Conservation (phyloP, 2,329 filamentous ascomycete genomes). For the Aschersonia sp. region DNA sequence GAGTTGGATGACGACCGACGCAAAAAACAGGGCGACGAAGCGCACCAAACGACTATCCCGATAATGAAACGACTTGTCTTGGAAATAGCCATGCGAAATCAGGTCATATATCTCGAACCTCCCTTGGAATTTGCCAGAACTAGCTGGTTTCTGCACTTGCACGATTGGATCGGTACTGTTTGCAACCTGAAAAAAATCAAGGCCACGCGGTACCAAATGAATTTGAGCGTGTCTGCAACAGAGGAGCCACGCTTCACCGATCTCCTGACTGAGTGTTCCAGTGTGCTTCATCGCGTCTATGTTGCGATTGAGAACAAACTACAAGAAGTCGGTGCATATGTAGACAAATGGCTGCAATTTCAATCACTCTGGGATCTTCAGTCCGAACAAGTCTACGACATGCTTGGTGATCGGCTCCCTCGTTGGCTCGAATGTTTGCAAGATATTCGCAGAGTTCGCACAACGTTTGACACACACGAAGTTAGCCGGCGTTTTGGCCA, state of each 20-base stretch:
- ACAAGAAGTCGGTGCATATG: slow-evolving; percentile 65
- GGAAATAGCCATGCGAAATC: slow-evolving; percentile 94
- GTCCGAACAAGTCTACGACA: slow-evolving; percentile 86
- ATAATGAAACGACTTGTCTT: slow-evolving; percentile 63
- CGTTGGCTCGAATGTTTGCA: slow-evolving; percentile 93
- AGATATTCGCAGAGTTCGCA: slow-evolving; percentile 87
- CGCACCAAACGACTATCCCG: slow-evolving; percentile 38
- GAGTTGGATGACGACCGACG: slow-evolving; percentile 36
- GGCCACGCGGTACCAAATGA: slow-evolving; percentile 89
- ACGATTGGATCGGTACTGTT: slow-evolving; percentile 84
- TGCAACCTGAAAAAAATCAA: slow-evolving; percentile 92
- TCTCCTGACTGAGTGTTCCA: slow-evolving; percentile 70
- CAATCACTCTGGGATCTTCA: slow-evolving; percentile 97
- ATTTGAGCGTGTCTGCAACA: slow-evolving; percentile 50
- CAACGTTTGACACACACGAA: slow-evolving; percentile 95
- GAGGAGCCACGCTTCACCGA: slow-evolving; percentile 66
- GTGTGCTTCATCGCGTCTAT: slow-evolving; percentile 68
- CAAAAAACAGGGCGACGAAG: slow-evolving; percentile 32
- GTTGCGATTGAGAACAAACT: slow-evolving; percentile 72
- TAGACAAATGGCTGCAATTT: slow-evolving; percentile 97
- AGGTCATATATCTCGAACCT: slow-evolving; percentile 92
- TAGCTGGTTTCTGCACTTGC: slow-evolving; percentile 85
- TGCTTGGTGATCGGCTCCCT: slow-evolving; percentile 78
- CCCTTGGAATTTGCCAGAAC: slow-evolving; percentile 84
- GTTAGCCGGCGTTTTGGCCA: slow-evolving; percentile 87